phyloP scores from a whole-genome alignment of 108 stramenopile species.

The Ochromonas danica region DNA sequence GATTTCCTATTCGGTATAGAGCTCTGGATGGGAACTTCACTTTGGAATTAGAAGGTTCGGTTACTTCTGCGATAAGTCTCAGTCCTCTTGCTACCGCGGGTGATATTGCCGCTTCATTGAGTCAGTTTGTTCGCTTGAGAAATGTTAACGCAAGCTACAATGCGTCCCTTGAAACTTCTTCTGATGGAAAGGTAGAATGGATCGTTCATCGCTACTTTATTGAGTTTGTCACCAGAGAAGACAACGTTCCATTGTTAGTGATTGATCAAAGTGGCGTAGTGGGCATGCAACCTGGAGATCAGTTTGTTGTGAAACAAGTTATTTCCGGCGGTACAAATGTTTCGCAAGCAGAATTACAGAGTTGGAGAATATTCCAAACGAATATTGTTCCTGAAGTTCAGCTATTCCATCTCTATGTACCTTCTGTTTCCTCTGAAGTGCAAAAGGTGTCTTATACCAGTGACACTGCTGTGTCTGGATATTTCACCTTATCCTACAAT shows the following conservation, averaged over 20 bases:
- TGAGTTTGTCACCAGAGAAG: slow-evolving; percentile 11
- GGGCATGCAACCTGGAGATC: slow-evolving; percentile 1
- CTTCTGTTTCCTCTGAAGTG: slow-evolving; percentile 1
- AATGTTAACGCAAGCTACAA: too few relatives aligned
- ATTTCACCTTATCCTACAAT: slow-evolving; percentile 6
- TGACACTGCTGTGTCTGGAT: background rate
- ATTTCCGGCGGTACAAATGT: background rate
- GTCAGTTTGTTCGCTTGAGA: background rate
- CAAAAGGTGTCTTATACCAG: background rate
- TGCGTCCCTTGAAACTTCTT: too few relatives aligned
- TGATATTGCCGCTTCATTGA: background rate
- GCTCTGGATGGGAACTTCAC: too few relatives aligned
- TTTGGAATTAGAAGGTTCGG: too few relatives aligned
- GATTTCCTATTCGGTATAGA: too few relatives aligned
- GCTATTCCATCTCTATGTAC: background rate
- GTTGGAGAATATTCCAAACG: slow-evolving; percentile 7
- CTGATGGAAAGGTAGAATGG: too few relatives aligned
- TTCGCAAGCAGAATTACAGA: background rate
- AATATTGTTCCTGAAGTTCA: background rate
- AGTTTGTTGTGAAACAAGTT: background rate
- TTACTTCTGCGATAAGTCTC: background rate
- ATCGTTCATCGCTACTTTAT: background rate
- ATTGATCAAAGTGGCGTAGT: background rate
- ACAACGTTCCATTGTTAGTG: slow-evolving; percentile 17
- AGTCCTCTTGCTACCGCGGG: background rate